phyloP scores from a whole-genome alignment of 148 eudicot genomes.

The Gaultheria prostrata region DNA sequence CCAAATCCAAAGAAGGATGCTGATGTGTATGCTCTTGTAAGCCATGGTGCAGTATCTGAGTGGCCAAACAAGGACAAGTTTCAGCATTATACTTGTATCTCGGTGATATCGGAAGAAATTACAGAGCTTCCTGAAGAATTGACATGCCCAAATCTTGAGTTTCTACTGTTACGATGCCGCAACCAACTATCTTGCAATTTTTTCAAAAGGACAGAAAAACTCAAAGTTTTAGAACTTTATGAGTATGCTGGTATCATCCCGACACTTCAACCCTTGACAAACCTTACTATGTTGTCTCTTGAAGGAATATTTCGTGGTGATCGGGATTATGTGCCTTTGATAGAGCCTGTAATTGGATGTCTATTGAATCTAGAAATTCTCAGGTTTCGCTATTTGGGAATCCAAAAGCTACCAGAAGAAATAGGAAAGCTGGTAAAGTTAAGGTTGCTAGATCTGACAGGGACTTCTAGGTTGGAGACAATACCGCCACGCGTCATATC shows the following conservation, averaged over 20 bases:
- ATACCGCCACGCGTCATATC: slow-evolving; percentile 21
- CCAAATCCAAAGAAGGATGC: not conserved
- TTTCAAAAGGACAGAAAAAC: no score
- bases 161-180: no score
- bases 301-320: slow-evolving; percentile 6
- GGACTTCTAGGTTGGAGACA: not conserved
- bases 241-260: slow-evolving; percentile 8
- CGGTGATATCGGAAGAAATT: no score
- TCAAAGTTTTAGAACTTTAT: not conserved
- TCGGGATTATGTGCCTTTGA: not conserved
- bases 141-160: no score
- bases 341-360: slow-evolving; percentile 24
- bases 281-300: slow-evolving; percentile 28
- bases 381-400: slow-evolving; percentile 28
- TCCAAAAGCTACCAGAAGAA: slow-evolving; percentile 31
- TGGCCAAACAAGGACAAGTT: no score
- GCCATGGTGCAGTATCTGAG: no score
- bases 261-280: slow-evolving; percentile 18
- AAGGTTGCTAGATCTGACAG: slow-evolving; percentile 11
- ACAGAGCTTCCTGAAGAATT: no score
- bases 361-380: slow-evolving; percentile 39
- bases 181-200: no score
- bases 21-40: not conserved
- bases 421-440: slow-evolving; percentile 18
- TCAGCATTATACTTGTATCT: no score